Percentiles rank a stretch among this genome's conserved stretches.
These are phyloP conservation scores for Cladophialophora immunda DNA, from an alignment of 2,329 filamentous ascomycete species.

Conservation along the genomic window DNA sequence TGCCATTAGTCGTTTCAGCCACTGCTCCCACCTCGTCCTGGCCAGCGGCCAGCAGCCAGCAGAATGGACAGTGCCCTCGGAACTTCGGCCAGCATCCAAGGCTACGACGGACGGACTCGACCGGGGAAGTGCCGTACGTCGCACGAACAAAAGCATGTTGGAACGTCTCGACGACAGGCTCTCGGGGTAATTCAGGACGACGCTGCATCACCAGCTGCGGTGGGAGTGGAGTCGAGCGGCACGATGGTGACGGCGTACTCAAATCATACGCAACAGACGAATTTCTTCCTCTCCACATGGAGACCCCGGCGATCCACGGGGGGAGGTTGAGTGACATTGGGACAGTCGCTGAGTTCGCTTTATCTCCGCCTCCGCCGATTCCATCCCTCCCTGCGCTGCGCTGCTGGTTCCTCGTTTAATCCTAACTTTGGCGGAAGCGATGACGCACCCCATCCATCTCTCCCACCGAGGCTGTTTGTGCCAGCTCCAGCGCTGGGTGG, in stretches of 20 bases:
- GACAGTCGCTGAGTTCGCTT: slow-evolving; percentile 1
- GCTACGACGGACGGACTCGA: slow-evolving; percentile 3
- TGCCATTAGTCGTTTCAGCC: neutral
- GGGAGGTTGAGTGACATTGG: neutral
- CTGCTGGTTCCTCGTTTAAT: neutral
- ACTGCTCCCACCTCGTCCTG: too few species aligned
- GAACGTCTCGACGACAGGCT: neutral
- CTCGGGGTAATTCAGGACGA: slow-evolving; percentile 11
- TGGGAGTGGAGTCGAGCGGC: slow-evolving; percentile 12
- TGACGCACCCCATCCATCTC: slow-evolving; percentile 7
- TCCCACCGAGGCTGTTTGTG: slow-evolving; percentile 13
- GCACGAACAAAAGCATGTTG: neutral
- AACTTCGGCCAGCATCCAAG: neutral
- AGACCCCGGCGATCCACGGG: slow-evolving; percentile 12
- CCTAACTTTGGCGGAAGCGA: neutral
- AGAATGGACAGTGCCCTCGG: neutral
- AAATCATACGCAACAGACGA: neutral
- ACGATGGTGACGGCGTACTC: slow-evolving; percentile 11
- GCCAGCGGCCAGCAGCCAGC: neutral
- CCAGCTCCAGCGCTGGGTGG: neutral
- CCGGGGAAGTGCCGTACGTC: slow-evolving; percentile 12
- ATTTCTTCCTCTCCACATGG: slow-evolving; percentile 15
- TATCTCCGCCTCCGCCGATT: slow-evolving; percentile 20
- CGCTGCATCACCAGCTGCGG: neutral
- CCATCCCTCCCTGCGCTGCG: neutral